Conservation (phyloP, 257 asterid species). For the Gentiana straminea region DNA sequence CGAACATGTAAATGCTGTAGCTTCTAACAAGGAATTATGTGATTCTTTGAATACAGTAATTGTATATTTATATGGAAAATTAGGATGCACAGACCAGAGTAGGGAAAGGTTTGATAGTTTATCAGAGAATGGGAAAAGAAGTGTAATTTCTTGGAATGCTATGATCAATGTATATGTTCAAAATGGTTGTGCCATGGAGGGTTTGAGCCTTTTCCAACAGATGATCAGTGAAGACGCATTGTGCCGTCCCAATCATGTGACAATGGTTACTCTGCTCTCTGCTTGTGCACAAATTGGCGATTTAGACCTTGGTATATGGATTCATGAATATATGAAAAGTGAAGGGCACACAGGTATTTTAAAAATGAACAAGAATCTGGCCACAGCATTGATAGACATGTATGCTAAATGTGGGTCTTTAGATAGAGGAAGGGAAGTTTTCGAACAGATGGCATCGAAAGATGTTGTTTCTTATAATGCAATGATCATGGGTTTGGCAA, state of each 20-base stretch:
- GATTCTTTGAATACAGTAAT: conserved; percentile 39
- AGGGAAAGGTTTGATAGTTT: conserved; percentile 44
- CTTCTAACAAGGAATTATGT: conserved; percentile 6
- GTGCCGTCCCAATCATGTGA: conserved; percentile 62
- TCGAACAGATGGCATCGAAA: conserved; percentile 28
- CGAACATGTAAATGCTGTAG: conserved; percentile 3
- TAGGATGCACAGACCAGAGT: conserved; percentile 36
- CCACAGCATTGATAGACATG: conserved; percentile 70
- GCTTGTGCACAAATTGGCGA: conserved; percentile 76
- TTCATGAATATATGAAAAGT: conserved; percentile 44
- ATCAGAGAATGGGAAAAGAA: conserved; percentile 39
- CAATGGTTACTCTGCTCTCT: conserved; percentile 66
- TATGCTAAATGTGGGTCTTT: conserved; percentile 62
- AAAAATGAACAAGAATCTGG: conserved; percentile 49
- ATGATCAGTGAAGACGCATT: conserved; percentile 29
- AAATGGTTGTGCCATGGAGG: conserved; percentile 43
- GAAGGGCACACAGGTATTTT: conserved; percentile 30
- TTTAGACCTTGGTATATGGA: conserved; percentile 48
- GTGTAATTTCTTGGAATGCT: conserved; percentile 60
- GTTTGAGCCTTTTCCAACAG: conserved; percentile 33
- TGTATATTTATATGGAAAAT: conserved; percentile 55
- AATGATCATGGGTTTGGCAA: conserved; percentile 69
- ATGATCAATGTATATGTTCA: conserved; percentile 52
- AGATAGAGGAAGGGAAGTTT: conserved; percentile 35
- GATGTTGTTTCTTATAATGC: conserved; percentile 73